Conservation (phyloP, 164 flowering plant species). For the Aristolochia contorta region DNA sequence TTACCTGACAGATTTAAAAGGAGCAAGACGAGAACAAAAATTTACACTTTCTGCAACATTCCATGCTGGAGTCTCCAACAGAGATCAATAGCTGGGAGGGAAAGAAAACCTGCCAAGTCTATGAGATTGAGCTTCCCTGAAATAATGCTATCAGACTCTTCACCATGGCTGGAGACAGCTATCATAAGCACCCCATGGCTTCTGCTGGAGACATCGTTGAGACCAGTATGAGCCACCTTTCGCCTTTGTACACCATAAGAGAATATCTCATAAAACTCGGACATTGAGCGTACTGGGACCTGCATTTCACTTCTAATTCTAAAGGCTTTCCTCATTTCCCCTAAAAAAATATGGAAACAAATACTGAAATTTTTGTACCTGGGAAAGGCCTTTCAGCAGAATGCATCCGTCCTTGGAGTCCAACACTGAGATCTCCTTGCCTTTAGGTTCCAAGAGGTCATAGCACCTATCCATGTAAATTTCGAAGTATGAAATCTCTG, state of each 20-base stretch:
- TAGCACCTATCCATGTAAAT: constrained; percentile 85
- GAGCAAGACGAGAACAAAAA: not conserved
- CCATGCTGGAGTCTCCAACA: not conserved
- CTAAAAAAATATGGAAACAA: not conserved
- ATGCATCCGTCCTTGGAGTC: constrained; percentile 71
- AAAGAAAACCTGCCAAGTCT: constrained; percentile 73
- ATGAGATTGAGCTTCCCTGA: constrained; percentile 86
- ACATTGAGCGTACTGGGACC: constrained; percentile 49
- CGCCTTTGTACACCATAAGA: constrained; percentile 57
- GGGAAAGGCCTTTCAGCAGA: constrained; percentile 76
- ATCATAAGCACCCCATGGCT: constrained; percentile 90
- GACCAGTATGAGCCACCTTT: constrained; percentile 75
- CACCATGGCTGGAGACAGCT: constrained; percentile 35
- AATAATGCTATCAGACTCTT: constrained; percentile 23
- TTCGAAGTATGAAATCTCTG: constrained; percentile 76
- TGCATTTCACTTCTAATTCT: not conserved
- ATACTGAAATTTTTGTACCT: constrained; percentile 6
- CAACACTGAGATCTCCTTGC: constrained; percentile 55
- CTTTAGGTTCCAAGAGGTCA: constrained; percentile 65
- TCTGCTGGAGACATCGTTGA: constrained; percentile 91
- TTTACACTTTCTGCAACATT: too few relatives aligned
- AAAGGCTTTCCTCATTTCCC: not conserved
- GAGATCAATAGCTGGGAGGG: not conserved
- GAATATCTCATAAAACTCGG: constrained; percentile 51
- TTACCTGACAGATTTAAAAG: constrained; percentile 39